These are phyloP conservation scores for Apiotrichum akiyoshidainum DNA, from an alignment of 1,284 basidiomycete species.

Conservation along the genomic window DNA sequence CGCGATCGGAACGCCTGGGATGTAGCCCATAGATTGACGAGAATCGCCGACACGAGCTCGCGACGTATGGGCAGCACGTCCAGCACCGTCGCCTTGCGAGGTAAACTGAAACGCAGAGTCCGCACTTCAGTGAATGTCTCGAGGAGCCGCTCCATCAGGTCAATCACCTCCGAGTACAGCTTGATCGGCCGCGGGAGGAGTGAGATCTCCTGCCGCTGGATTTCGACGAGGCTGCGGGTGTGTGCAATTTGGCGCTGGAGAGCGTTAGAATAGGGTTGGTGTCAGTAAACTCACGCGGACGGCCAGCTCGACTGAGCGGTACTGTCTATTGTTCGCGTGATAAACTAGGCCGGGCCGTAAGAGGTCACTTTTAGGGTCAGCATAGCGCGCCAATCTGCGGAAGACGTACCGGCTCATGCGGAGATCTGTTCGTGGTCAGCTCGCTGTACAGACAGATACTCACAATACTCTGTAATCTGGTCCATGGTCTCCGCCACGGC, in stretches of 20 bases:
- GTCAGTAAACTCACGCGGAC: constrained; percentile 25
- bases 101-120: constrained; percentile 48
- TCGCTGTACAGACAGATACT: constrained; percentile 17
- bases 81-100: constrained; percentile 49
- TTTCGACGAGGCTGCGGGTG: constrained; percentile 37
- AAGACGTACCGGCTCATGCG: constrained; percentile 37
- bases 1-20: constrained; percentile 52
- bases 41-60: constrained; percentile 52
- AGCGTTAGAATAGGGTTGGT: neutral
- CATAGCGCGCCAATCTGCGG: constrained; percentile 6
- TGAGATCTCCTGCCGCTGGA: constrained; percentile 51
- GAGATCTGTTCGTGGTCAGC: constrained; percentile 28
- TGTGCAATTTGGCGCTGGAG: constrained; percentile 31
- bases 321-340: constrained; percentile 36
- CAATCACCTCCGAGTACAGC: constrained; percentile 49
- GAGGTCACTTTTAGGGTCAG: constrained; percentile 25
- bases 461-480: constrained; percentile 45
- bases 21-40: constrained; percentile 52
- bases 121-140: constrained; percentile 50
- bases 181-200: constrained; percentile 52
- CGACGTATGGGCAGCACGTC: constrained; percentile 53
- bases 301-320: constrained; percentile 31
- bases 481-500: constrained; percentile 43
- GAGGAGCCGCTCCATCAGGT: constrained; percentile 45
- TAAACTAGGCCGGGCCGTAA: constrained; percentile 46